phyloP scores from a whole-genome alignment of 2,329 filamentous ascomycete species.

The Beauveria bassiana region DNA sequence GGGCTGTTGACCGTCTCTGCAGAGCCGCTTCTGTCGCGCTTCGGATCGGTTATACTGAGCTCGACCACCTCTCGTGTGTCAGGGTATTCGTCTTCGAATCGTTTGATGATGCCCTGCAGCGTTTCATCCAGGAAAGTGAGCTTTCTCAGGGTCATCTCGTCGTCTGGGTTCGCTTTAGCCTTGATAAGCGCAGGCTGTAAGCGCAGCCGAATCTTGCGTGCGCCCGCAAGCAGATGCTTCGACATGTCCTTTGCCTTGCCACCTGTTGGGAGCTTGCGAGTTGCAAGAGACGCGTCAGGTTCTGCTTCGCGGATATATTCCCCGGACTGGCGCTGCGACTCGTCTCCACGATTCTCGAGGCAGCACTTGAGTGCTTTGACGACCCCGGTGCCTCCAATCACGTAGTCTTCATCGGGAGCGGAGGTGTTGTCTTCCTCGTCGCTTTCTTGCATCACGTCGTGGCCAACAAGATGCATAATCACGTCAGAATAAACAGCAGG shows the following conservation, averaged over 20 bases:
- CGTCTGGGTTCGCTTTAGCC: conserved; percentile 58
- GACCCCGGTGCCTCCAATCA: conserved; percentile 90
- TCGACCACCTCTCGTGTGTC: conserved; percentile 55
- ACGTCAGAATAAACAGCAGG: conserved; percentile 61
- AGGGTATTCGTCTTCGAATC: conserved; percentile 94
- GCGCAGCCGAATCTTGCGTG: conserved; percentile 77
- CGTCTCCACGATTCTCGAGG: conserved; percentile 67
- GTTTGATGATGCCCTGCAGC: conserved; percentile 81
- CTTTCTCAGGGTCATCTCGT: conserved; percentile 73
- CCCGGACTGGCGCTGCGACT: conserved; percentile 46
- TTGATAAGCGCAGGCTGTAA: conserved; percentile 77
- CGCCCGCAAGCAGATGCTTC: conserved; percentile 78
- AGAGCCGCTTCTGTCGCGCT: conserved; percentile 2
- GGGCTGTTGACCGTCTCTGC: not conserved
- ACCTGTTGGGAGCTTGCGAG: conserved; percentile 30
- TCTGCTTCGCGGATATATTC: conserved; percentile 47
- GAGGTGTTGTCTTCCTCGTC: conserved; percentile 56
- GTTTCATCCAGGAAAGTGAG: conserved; percentile 84
- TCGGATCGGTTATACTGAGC: not conserved
- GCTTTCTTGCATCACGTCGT: conserved; percentile 44
- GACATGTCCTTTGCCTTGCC: conserved; percentile 84
- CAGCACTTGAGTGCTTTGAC: conserved; percentile 91
- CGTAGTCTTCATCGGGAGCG: conserved; percentile 86
- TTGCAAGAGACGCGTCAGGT: conserved; percentile 39
- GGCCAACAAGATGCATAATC: conserved; percentile 77